Evolutionary conservation across 441 rosid genomes (phyloP).

Genomic region (Pelargonium citronellum): DNA sequence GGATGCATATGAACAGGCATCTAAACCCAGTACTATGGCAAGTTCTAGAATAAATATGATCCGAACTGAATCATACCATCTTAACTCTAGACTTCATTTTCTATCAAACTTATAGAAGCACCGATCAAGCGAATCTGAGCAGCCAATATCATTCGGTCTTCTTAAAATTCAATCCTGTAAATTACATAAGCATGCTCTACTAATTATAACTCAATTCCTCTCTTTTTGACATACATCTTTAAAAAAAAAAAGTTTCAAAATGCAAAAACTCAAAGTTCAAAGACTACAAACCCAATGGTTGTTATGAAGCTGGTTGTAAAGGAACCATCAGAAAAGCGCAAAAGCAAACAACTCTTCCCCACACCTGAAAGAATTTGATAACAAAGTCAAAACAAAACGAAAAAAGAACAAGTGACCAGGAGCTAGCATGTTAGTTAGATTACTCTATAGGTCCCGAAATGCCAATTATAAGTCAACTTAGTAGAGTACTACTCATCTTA

Average conservation of each 20-base stretch:
- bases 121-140: constrained; percentile 1
- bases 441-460: too few species aligned
- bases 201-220: constrained; percentile 2
- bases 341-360: constrained; percentile 98
- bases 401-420: neutral
- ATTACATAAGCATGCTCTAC: constrained; percentile 7
- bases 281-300: constrained; percentile 66
- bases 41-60: constrained; percentile 1
- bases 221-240: constrained; percentile 8
- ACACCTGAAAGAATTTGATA: constrained; percentile 48
- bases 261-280: constrained; percentile 25
- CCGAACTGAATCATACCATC: neutral
- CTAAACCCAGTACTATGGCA: too few species aligned
- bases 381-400: constrained; percentile 12
- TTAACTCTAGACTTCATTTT: constrained; percentile 10
- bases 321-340: constrained; percentile 98
- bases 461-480: too few species aligned
- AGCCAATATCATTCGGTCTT: neutral
- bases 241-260: constrained; percentile 6
- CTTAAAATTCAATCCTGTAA: neutral
- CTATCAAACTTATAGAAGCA: neutral
- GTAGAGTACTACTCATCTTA: neutral
- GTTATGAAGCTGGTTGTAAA: constrained; percentile 96
- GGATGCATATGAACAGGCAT: too few species aligned
- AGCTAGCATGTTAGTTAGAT: too few species aligned